Conservation (phyloP, 2,329 filamentous ascomycete species). For the Huntiella decipiens region DNA sequence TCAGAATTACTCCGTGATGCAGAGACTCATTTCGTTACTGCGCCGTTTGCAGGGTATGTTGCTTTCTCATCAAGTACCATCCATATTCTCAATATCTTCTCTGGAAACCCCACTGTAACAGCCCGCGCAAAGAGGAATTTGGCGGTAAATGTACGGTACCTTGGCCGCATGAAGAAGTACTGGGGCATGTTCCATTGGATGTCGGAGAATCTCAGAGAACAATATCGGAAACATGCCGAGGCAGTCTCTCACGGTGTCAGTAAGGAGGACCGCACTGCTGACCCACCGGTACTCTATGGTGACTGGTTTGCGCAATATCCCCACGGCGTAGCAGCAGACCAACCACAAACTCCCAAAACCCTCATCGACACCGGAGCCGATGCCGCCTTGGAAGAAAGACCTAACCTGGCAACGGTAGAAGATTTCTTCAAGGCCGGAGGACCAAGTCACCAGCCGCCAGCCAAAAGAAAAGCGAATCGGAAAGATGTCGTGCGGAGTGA, state of each 20-base stretch:
- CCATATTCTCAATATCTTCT: constrained; percentile 86
- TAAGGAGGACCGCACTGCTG: constrained; percentile 23
- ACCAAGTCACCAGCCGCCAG: constrained; percentile 6
- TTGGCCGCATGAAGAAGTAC: constrained; percentile 88
- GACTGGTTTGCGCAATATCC: constrained; percentile 97
- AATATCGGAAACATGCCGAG: constrained; percentile 72
- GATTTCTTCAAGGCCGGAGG: constrained; percentile 61
- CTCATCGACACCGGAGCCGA: constrained; percentile 67
- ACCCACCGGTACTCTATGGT: constrained; percentile 62
- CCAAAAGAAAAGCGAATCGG: constrained; percentile 20
- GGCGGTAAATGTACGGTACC: constrained; percentile 70
- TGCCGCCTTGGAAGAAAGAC: constrained; percentile 71
- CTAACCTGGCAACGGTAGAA: constrained; percentile 81
- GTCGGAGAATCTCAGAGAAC: constrained; percentile 75
- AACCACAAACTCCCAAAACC: background rate
- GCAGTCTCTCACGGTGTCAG: constrained; percentile 36
- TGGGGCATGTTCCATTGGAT: constrained; percentile 99
- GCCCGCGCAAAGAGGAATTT: constrained; percentile 65
- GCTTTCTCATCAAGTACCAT: constrained; percentile 85
- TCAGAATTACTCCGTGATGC: constrained; percentile 68
- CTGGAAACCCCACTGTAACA: constrained; percentile 59
- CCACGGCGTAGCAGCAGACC: constrained; percentile 59
- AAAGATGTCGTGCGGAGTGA: too few species aligned
- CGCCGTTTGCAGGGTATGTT: constrained; percentile 87
- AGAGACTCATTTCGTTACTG: constrained; percentile 57